Evolutionary conservation across 2,329 filamentous ascomycete genomes (phyloP).

Genomic region (Aspergillus intermedius): DNA sequence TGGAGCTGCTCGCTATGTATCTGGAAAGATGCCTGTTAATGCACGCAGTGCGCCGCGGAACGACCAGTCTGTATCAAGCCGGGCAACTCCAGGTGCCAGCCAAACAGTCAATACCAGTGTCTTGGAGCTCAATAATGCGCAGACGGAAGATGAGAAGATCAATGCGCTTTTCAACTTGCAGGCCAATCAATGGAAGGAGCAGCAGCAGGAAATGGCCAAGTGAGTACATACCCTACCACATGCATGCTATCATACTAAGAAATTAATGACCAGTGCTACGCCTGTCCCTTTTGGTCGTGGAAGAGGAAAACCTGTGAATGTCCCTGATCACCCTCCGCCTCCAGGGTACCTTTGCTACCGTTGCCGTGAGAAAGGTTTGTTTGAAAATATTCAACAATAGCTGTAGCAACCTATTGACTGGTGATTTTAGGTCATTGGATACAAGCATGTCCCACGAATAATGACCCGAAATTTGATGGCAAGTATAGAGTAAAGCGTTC

Average conservation of each 20-base stretch:
- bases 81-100: constrained; percentile 27
- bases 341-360: constrained; percentile 94
- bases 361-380: constrained; percentile 76
- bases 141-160: constrained; percentile 92
- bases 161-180: constrained; percentile 86
- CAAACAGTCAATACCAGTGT: constrained; percentile 49
- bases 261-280: constrained; percentile 35
- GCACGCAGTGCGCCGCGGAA: constrained; percentile 71
- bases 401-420: constrained; percentile 21
- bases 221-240: constrained; percentile 31
- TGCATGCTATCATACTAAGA: constrained; percentile 19
- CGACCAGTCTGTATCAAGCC: constrained; percentile 46
- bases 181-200: constrained; percentile 84
- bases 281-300: constrained; percentile 37
- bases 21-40: constrained; percentile 86
- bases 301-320: constrained; percentile 49
- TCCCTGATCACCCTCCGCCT: constrained; percentile 88
- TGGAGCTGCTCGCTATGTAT: constrained; percentile 88
- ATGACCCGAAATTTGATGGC: constrained; percentile 92
- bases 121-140: constrained; percentile 64
- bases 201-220: constrained; percentile 90
- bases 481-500: constrained; percentile 90
- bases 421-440: constrained; percentile 75
- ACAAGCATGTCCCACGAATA: constrained; percentile 95
- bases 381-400: background rate